Conservation (phyloP, 768 basidiomycete genomes). For the Pulveroboletus sp. region DNA sequence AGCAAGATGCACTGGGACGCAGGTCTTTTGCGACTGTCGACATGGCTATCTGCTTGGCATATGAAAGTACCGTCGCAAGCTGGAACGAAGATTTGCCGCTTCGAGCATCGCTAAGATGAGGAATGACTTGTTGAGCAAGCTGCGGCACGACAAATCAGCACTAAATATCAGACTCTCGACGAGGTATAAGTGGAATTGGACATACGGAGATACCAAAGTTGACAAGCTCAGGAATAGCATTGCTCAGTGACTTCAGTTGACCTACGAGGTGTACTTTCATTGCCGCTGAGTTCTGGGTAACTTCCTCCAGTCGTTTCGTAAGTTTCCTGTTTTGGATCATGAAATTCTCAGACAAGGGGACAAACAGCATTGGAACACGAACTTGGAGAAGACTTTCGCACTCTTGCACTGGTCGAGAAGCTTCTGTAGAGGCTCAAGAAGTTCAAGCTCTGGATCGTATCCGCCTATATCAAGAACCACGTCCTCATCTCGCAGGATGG, state of each 20-base stretch:
- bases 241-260: slow-evolving; percentile 68
- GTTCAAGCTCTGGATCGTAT: slow-evolving; percentile 64
- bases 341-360: not conserved
- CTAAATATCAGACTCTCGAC: not conserved
- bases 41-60: slow-evolving; percentile 68
- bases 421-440: slow-evolving; percentile 78
- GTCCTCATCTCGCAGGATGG: slow-evolving; percentile 74
- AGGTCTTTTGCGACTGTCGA: slow-evolving; percentile 65
- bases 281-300: slow-evolving; percentile 65
- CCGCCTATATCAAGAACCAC: slow-evolving; percentile 68
- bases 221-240: slow-evolving; percentile 72
- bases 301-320: slow-evolving; percentile 76
- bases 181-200: not conserved
- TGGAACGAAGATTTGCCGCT: slow-evolving; percentile 75
- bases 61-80: slow-evolving; percentile 60
- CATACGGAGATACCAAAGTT: slow-evolving; percentile 88
- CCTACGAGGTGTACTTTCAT: slow-evolving; percentile 66
- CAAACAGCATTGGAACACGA: slow-evolving; percentile 18
- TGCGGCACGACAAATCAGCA: slow-evolving; percentile 25
- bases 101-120: slow-evolving; percentile 79
- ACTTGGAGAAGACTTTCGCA: slow-evolving; percentile 80
- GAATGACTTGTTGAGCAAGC: slow-evolving; percentile 88
- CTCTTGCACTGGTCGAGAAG: slow-evolving; percentile 78
- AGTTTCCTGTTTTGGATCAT: slow-evolving; percentile 62
- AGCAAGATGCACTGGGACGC: slow-evolving; percentile 61